These are phyloP conservation scores for Ananas comosus DNA, from an alignment of 176 grass and related monocot genomes.

Conservation along the genomic window DNA sequence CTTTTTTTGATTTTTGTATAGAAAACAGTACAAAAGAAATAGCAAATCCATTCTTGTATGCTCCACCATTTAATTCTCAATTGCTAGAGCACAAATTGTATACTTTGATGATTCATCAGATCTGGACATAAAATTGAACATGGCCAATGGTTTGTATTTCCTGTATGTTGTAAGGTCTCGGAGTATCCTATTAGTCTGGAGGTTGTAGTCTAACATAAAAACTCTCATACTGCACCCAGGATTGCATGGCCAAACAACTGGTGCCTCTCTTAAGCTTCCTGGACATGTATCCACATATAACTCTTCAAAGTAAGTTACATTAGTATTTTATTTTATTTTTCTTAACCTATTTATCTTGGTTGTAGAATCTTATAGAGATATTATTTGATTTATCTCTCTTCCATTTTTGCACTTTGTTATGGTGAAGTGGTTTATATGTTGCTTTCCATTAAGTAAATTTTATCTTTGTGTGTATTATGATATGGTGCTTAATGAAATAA, in stretches of 20 bases:
- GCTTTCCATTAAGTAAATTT: neutral
- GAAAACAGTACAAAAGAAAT: neutral
- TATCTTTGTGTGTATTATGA: neutral
- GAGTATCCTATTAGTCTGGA: neutral
- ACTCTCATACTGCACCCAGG: constrained; percentile 26
- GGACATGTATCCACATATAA: constrained; percentile 16
- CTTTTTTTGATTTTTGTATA: neutral
- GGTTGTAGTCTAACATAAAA: constrained; percentile 7
- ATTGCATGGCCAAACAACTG: constrained; percentile 16
- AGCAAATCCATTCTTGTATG: no score
- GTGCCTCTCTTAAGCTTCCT: constrained; percentile 13
- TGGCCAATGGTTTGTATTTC: no score
- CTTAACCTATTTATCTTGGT: constrained; percentile 7
- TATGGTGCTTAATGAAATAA: neutral
- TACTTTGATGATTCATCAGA: no score
- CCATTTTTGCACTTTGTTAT: neutral
- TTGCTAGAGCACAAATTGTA: no score
- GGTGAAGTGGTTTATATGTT: neutral
- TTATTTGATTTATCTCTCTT: neutral
- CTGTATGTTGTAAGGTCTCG: constrained; percentile 6
- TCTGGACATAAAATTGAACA: no score
- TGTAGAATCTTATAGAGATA: neutral
- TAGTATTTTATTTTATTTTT: neutral
- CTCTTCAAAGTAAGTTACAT: constrained; percentile 30
- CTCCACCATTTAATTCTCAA: no score